These are phyloP conservation scores for Fusarium incarnatum DNA, from an alignment of 2,329 filamentous ascomycete species.

Conservation along the genomic window DNA sequence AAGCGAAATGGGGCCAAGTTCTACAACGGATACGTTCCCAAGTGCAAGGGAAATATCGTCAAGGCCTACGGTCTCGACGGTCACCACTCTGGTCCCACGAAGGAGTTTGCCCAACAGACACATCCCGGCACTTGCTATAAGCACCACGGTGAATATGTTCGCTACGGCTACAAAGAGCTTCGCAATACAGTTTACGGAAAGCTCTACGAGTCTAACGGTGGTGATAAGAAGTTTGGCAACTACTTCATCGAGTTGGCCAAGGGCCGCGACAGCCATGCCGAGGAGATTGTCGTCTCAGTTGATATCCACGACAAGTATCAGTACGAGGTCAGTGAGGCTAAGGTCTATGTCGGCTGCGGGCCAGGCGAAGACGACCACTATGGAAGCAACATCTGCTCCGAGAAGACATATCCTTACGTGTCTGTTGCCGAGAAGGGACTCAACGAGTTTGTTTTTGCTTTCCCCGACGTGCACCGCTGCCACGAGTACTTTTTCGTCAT, in stretches of 20 bases:
- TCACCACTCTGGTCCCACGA: constrained; percentile 7
- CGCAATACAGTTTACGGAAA: constrained; percentile 24
- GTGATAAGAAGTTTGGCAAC: constrained; percentile 21
- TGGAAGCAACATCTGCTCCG: background rate
- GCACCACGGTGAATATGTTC: constrained; percentile 32
- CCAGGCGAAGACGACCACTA: background rate
- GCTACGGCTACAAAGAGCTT: constrained; percentile 29
- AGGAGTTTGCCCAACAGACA: constrained; percentile 11
- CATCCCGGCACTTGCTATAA: constrained; percentile 37
- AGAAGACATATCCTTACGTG: constrained; percentile 12
- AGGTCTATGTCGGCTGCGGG: background rate
- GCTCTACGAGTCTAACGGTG: constrained; percentile 5
- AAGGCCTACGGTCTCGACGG: constrained; percentile 26
- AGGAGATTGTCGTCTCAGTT: constrained; percentile 31
- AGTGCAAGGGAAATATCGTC: constrained; percentile 26
- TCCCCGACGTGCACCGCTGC: constrained; percentile 33
- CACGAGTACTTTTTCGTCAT: constrained; percentile 42
- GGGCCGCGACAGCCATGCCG: background rate
- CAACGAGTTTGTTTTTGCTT: constrained; percentile 10
- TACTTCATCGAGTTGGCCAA: constrained; percentile 35
- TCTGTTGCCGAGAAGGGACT: constrained; percentile 14
- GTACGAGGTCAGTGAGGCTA: constrained; percentile 13
- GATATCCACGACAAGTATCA: constrained; percentile 33
- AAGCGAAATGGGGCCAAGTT: constrained; percentile 30
- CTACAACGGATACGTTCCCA: constrained; percentile 32